Base-by-base conservation (phyloP, 1,284 basidiomycete species). In the Tylopilus orsonianus region DNA sequence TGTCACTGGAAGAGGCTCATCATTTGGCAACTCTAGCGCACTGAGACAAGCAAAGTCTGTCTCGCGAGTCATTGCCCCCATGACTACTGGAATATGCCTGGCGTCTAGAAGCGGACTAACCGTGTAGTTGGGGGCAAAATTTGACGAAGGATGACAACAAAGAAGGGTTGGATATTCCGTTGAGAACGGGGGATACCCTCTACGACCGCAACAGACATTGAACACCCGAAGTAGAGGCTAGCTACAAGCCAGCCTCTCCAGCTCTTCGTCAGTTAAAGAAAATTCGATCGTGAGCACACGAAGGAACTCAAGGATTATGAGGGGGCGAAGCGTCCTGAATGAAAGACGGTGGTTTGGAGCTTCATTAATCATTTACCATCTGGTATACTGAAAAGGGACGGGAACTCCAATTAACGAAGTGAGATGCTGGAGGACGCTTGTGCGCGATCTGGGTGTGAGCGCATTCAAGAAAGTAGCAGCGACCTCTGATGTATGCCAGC, bases 101-200 rank as follows among this genome's bases (percentile, higher is more conserved):
- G 54, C 59, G 14, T 58, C 59, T 24, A 58, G 41, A 8, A 46
- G 41, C 0, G 56, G 34, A 19, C 38, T 30, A 46, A 58, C n/a
- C 4, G 18, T 24, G 10, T 22, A 61, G 33, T 7, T 35, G 14
- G 4, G 40, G 43, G 6, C 41, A 59, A 4, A 36, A 12, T 2
- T 38, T 12, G 26, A 54, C 30, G 41, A 61, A 49, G 7, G 35
- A 29, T 14, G 60, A 26, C 33, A 60, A 9, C 53, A 49, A 0
- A 8, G 19, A 13, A 58, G 42, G 14, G 56, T 60, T 4, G 35
- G 18, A 10, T 41, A 55, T 14, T 60, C 56, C 44, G 56, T 18
- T 13, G 36, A 30, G 14, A 39, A 41, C 5, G 53, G 49, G 8
- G 49, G 40, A 20, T 53, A 45, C 2, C 20, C 44, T 3, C 48